phyloP scores from a whole-genome alignment of 805 yeast genomes.

The Metschnikowia matae region DNA sequence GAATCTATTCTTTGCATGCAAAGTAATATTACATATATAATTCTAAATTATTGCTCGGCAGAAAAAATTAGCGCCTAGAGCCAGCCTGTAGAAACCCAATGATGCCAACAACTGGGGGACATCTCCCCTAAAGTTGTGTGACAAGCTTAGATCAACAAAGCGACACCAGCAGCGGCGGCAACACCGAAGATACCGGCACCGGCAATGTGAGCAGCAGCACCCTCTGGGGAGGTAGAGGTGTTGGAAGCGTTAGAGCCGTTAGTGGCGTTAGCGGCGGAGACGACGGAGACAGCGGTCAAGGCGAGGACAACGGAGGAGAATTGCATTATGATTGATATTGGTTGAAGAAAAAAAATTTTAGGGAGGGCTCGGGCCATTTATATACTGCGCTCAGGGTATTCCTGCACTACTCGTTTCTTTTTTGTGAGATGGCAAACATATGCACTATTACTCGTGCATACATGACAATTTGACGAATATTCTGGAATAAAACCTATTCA shows the following conservation, averaged over 20 bases:
- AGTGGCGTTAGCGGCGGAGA: slow-evolving; percentile 31
- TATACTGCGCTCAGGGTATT: slow-evolving; percentile 3
- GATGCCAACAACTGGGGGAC: slow-evolving; percentile 1
- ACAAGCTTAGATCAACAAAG: slow-evolving; percentile 34
- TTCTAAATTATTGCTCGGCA: slow-evolving; percentile 3
- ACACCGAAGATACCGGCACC: slow-evolving; percentile 30
- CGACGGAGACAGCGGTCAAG: slow-evolving; percentile 36
- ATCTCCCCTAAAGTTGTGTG: slow-evolving; percentile 1
- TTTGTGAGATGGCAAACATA: slow-evolving; percentile 1
- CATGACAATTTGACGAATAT: neutral
- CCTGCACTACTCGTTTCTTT: slow-evolving; percentile 11
- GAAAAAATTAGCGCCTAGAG: slow-evolving; percentile 2
- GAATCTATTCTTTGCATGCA: neutral
- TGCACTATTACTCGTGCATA: slow-evolving; percentile 1
- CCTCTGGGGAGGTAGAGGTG: slow-evolving; percentile 23
- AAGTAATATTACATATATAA: neutral
- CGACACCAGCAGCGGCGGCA: slow-evolving; percentile 32
- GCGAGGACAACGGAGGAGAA: slow-evolving; percentile 35
- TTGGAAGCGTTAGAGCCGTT: slow-evolving; percentile 14
- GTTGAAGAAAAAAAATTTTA: neutral
- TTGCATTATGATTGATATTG: slow-evolving; percentile 29
- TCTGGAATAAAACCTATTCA: neutral
- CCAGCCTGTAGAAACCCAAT: slow-evolving; percentile 2
- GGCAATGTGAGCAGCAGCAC: slow-evolving; percentile 33
- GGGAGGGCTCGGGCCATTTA: slow-evolving; percentile 5